Evolutionary conservation across 139 green algal genomes (phyloP), one percentile per base, ranked within the genome.

Genomic region (Yamagishiella unicocca): DNA sequence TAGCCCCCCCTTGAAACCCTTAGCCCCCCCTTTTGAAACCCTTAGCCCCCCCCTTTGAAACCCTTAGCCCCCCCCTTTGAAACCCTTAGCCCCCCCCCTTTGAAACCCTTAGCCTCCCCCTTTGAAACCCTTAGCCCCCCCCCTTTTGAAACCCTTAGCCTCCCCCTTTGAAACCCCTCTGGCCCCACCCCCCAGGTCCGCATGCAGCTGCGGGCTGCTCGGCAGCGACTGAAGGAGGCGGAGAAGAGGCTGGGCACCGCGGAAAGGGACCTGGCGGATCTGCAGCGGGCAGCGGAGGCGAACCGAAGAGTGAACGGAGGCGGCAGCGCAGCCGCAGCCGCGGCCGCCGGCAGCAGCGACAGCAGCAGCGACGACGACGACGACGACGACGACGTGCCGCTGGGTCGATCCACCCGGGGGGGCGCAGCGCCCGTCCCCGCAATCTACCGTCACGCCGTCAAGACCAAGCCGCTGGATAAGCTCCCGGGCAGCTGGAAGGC

Each of bases 381-480:
- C 17, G 37, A 61, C 24, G 79, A 40, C 17, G 79, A 24, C n/a
- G n/a, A n/a, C n/a, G n/a, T n/a, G n/a, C n/a, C n/a, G n/a, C n/a
- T n/a, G n/a, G n/a, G n/a, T n/a, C n/a, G n/a, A n/a, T n/a, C n/a
- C n/a, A n/a, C n/a, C n/a, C 5, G 79, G 61, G 61, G 24, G 43
- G 40, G 55, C 1, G 21, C 14, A 6, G 70, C 25, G 37, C 21
- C 43, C 67, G 54, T 73, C 5, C 53, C 86, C 29, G 72, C 62
- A 8, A 7, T 35, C 22, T 91, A 91, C 74, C 74, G 67, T 17
- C 62, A 79, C 35, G 40, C 74, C 12, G 74, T 75, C 25, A 78
- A 88, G 82, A 91, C 77, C 87, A 82, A 80, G 74, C 80, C 81
- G 1, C 58, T 91, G 55, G 29, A 21, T 12, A 78, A 76, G 54